Evolutionary conservation across 2,329 filamentous ascomycete species (phyloP), one percentile per base, ranked within the genome.

Genomic region (Cyanodermella asteris): DNA sequence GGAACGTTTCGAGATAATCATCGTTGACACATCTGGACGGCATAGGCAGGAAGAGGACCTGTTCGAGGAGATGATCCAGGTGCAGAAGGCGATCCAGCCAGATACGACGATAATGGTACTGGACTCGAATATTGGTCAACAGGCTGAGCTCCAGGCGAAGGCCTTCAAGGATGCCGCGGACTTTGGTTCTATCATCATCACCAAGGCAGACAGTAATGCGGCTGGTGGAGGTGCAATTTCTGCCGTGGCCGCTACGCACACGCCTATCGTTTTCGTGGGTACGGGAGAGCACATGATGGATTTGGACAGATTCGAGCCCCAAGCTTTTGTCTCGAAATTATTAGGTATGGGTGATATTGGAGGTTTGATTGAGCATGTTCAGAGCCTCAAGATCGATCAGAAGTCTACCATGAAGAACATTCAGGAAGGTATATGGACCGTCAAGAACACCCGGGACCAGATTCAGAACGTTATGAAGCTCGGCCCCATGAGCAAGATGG

Each of bases 321-420:
- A 90, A 42, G 75, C 84, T 24, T 97, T 97, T 41, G 71, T 97
- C 22, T 77, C 74, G 36, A 97, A 93, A 50, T 56, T 97, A 5
- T 61, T 97, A 9, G 87, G 87, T 25, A 94, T 94, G 81, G 87
- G 87, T 22, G 87, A 97, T 41, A 90, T 97, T 61, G 73, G 77
- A 14, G 84, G 87, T 0, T 53, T 97, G 16, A 77, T 97, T 7
- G 87, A 97, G 50, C 87, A 97, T 44, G 87, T 97, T 2, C 87
- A 97, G 46, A 78, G 74, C 16, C 64, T 97, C 25, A 93, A 91
- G 46, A 65, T 93, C 24, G 82, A 94, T 49, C 87, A 93, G 37
- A 94, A 97, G 51, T 84, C 94, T 41, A 94, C 87, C 4, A 93
- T 97, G 62, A 97, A 97, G 58, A 84, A 97, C 54, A 90, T 97